These are phyloP conservation scores for barrel medic (Medicago truncatula) DNA, from an alignment of 306 rosid genomes.

Conservation along the genomic window DNA sequence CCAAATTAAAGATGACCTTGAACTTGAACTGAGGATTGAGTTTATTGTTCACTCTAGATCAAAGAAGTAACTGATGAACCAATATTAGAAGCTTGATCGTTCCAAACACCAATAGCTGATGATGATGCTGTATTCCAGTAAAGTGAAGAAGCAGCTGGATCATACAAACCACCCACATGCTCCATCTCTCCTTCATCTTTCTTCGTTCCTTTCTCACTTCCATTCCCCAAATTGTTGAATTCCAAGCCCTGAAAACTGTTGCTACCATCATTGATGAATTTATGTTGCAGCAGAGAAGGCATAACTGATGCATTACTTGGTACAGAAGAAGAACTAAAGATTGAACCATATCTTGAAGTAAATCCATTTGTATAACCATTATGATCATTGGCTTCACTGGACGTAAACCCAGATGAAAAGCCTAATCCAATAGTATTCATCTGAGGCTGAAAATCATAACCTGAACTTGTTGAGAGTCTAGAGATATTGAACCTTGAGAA, in stretches of 20 bases:
- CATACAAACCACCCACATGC: conserved; percentile 62
- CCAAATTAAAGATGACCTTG: conserved; percentile 30
- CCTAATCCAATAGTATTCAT: conserved; percentile 61
- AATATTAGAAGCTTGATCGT: conserved; percentile 57
- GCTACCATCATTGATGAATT: conserved; percentile 51
- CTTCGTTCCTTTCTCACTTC: conserved; percentile 33
- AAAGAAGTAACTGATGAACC: conserved; percentile 81
- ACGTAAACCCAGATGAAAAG: conserved; percentile 48
- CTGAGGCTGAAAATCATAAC: conserved; percentile 58
- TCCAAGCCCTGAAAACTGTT: conserved; percentile 47
- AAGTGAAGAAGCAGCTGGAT: conserved; percentile 54
- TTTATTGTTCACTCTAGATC: conserved; percentile 52
- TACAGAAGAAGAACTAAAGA: conserved; percentile 46
- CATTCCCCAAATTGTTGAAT: background rate
- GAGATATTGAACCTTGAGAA: conserved; percentile 50
- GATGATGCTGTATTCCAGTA: conserved; percentile 72
- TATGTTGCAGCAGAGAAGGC: conserved; percentile 58
- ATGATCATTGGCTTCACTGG: background rate
- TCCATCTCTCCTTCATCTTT: conserved; percentile 68
- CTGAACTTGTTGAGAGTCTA: conserved; percentile 44
- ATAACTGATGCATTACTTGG: conserved; percentile 47
- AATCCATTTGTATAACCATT: conserved; percentile 47
- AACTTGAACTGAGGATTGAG: conserved; percentile 7
- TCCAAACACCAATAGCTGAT: conserved; percentile 60
- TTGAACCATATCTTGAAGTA: conserved; percentile 49